Conservation (phyloP, 2,329 filamentous ascomycete genomes). For the Trichoderma guizhouense region DNA sequence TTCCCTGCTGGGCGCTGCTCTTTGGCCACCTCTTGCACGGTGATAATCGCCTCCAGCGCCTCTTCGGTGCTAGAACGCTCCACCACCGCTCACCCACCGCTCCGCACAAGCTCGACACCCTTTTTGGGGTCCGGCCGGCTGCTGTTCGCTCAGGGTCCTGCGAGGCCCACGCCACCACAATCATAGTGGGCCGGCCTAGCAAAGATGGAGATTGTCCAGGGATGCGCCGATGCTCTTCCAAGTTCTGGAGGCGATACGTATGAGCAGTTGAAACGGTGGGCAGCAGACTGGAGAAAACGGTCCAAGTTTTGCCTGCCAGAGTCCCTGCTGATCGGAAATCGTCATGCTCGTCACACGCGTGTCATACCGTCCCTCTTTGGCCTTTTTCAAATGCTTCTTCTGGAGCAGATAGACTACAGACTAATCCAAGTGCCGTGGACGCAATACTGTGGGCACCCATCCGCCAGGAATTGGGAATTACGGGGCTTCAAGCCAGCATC, state of each 20-base stretch:
- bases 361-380: slow-evolving; percentile 1
- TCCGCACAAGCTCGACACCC: slow-evolving; percentile 12
- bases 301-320: not conserved
- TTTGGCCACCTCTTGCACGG: not conserved
- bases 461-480: slow-evolving; percentile 1
- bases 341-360: slow-evolving; percentile 16
- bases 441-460: not conserved
- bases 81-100: slow-evolving; percentile 1
- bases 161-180: slow-evolving; percentile 6
- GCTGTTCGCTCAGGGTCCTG: slow-evolving; percentile 16
- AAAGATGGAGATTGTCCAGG: not conserved
- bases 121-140: not conserved
- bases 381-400: not conserved
- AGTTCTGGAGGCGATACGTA: not conserved
- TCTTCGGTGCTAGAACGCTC: not conserved
- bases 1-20: slow-evolving; percentile 10
- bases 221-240: not conserved
- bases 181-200: not conserved
- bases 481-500: not conserved
- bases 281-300: not conserved
- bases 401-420: not conserved
- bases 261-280: not conserved
- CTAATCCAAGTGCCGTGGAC: not conserved
- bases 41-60: not conserved
- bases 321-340: slow-evolving; percentile 6